Percentiles rank a stretch among this genome's conserved stretches.
Evolutionary conservation across 208 protist species (phyloP).

Genomic region (Acanthamoeba comandoni): DNA sequence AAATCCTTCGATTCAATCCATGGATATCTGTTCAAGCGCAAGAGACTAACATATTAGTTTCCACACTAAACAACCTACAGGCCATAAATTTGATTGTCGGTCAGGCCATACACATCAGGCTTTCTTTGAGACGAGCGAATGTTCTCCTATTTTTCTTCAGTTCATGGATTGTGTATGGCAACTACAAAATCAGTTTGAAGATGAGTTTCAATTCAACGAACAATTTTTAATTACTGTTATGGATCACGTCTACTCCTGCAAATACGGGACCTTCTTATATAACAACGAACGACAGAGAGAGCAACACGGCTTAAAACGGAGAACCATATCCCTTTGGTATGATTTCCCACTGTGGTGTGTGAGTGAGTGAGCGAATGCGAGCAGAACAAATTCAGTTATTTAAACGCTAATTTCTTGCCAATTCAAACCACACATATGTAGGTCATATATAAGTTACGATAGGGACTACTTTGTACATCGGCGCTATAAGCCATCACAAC

Average conservation of each 20-base stretch:
- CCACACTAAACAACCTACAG: neutral
- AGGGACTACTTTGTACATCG: constrained; percentile 55
- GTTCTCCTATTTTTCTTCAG: constrained; percentile 87
- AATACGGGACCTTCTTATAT: constrained; percentile 78
- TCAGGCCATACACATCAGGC: constrained; percentile 64
- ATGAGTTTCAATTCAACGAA: constrained; percentile 86
- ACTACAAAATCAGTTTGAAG: constrained; percentile 75
- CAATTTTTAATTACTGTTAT: constrained; percentile 81
- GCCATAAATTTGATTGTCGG: constrained; percentile 91
- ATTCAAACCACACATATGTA: neutral
- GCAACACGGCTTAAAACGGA: constrained; percentile 38
- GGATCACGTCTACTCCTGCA: constrained; percentile 82
- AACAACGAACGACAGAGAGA: constrained; percentile 73
- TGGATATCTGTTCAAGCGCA: neutral
- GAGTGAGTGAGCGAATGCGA: too few relatives aligned
- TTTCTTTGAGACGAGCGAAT: constrained; percentile 60
- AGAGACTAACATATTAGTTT: neutral
- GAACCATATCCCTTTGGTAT: constrained; percentile 69
- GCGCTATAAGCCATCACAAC: neutral
- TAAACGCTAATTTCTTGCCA: too few relatives aligned
- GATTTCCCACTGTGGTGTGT: too few relatives aligned
- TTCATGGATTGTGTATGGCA: constrained; percentile 88
- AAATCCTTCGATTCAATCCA: neutral
- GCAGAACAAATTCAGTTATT: too few relatives aligned
- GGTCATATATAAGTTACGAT: constrained; percentile 68